phyloP scores from a whole-genome alignment of 2,329 filamentous ascomycete species.

The Aspergillus udagawae region DNA sequence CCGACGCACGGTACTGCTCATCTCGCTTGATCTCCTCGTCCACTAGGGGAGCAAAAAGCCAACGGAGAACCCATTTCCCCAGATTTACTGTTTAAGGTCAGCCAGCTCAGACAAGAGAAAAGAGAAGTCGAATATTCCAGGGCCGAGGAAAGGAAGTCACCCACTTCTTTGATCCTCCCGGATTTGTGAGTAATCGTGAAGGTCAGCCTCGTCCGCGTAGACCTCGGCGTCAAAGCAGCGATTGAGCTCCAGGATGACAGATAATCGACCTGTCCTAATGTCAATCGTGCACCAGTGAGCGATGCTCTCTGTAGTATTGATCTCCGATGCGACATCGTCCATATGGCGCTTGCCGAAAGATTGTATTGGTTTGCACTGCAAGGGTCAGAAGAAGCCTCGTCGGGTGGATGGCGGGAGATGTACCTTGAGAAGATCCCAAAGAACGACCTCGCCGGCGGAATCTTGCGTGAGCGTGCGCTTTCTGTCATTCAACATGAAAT shows the following conservation, averaged over 20 bases:
- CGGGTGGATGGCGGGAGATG: constrained; percentile 45
- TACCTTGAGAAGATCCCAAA: constrained; percentile 92
- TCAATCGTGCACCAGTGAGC: constrained; percentile 96
- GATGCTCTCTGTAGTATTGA: constrained; percentile 85
- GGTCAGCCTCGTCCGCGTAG: constrained; percentile 82
- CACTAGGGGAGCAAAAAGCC: constrained; percentile 83
- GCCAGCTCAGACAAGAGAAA: constrained; percentile 1
- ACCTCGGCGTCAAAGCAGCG: constrained; percentile 97
- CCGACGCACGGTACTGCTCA: constrained; percentile 63
- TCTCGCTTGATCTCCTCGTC: constrained; percentile 87
- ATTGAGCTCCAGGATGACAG: constrained; percentile 86
- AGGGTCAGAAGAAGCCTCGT: constrained; percentile 14
- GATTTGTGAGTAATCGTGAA: constrained; percentile 74
- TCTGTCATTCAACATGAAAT: constrained; percentile 85
- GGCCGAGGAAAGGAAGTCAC: constrained; percentile 25
- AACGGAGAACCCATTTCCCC: constrained; percentile 92
- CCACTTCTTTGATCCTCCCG: constrained; percentile 89
- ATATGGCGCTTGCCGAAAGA: constrained; percentile 94
- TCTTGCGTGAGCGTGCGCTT: constrained; percentile 86
- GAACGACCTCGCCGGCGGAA: constrained; percentile 86
- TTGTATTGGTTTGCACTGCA: constrained; percentile 75
- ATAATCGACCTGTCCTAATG: constrained; percentile 84
- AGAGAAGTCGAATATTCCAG: neutral
- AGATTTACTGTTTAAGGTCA: constrained; percentile 67
- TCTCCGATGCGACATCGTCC: constrained; percentile 80